Percentiles rank a stretch among this genome's conserved stretches.
Evolutionary conservation across 2,329 filamentous ascomycete species (phyloP).

Genomic region (Phialophora chinensis): DNA sequence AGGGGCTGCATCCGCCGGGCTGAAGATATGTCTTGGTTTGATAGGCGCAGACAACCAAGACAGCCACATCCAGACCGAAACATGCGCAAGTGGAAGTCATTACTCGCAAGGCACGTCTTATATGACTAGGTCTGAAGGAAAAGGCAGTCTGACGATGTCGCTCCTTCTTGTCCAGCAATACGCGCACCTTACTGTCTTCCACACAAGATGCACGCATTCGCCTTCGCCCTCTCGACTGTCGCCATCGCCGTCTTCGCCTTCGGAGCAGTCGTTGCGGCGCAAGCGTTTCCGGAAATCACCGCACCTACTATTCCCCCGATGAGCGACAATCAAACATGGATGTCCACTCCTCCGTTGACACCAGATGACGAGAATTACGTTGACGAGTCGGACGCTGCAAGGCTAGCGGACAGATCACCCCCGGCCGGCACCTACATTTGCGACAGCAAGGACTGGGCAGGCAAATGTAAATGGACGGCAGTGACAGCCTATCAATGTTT

Average conservation of each 20-base stretch:
- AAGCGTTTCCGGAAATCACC: slow-evolving; percentile 8
- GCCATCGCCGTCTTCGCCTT: background rate
- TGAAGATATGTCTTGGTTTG: background rate
- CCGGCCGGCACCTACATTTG: slow-evolving; percentile 27
- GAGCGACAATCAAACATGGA: background rate
- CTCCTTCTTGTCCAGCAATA: background rate
- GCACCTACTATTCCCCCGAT: background rate
- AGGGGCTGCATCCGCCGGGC: background rate
- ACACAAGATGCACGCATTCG: slow-evolving; percentile 3
- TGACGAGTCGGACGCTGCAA: slow-evolving; percentile 2
- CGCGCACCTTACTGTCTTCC: background rate
- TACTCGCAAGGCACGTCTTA: background rate
- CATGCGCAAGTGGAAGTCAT: background rate
- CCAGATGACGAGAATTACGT: slow-evolving; percentile 15
- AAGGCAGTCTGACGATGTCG: background rate
- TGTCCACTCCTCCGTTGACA: slow-evolving; percentile 8
- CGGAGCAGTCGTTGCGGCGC: background rate
- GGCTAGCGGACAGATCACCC: slow-evolving; percentile 17
- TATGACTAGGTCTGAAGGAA: background rate
- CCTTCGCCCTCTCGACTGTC: background rate
- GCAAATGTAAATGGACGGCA: slow-evolving; percentile 16
- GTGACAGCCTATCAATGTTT: slow-evolving; percentile 18
- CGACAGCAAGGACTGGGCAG: slow-evolving; percentile 20
- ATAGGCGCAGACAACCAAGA: background rate
- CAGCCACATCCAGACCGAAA: background rate